Percentiles rank a stretch among this genome's conserved stretches.
phyloP scores from a whole-genome alignment of 140 eudicot genomes.

The Ambrosia hybrid region DNA sequence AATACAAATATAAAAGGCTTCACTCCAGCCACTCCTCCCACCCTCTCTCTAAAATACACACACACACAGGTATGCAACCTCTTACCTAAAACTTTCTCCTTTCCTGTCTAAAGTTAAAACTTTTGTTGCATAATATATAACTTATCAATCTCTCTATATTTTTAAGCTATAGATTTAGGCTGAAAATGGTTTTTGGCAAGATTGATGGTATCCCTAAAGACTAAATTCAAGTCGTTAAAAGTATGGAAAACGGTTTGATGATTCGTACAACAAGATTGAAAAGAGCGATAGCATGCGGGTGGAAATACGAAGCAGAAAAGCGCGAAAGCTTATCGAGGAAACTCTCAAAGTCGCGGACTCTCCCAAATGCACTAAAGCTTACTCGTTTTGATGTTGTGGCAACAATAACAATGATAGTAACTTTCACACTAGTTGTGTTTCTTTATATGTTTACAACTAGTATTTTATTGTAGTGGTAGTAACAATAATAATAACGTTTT shows the following conservation, averaged over 20 bases:
- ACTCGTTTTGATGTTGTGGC: slow-evolving; percentile 37
- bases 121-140: not conserved
- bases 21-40: slow-evolving; percentile 7
- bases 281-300: slow-evolving; percentile 94
- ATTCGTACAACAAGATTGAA: slow-evolving; percentile 64
- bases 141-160: not conserved
- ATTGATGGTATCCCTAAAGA: slow-evolving; percentile 51
- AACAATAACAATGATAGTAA: slow-evolving; percentile 2
- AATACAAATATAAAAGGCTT: slow-evolving; percentile 23
- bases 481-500: not conserved
- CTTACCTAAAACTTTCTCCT: not conserved
- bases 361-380: slow-evolving; percentile 57
- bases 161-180: not conserved
- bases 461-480: not conserved
- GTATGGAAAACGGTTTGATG: slow-evolving; percentile 36
- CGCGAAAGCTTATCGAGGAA: slow-evolving; percentile 65
- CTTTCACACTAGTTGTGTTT: slow-evolving; percentile 2
- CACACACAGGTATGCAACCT: slow-evolving; percentile 15
- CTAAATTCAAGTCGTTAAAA: slow-evolving; percentile 54
- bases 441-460: not conserved
- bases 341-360: slow-evolving; percentile 86
- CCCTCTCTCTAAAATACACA: slow-evolving; percentile 20
- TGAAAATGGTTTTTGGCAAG: slow-evolving; percentile 58
- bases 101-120: not conserved
- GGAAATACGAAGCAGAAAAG: slow-evolving; percentile 77